Percentiles rank a stretch among this genome's conserved stretches.
Evolutionary conservation across 495 filamentous ascomycete species (phyloP).

Genomic region (Aspergillus saccharolyticus): DNA sequence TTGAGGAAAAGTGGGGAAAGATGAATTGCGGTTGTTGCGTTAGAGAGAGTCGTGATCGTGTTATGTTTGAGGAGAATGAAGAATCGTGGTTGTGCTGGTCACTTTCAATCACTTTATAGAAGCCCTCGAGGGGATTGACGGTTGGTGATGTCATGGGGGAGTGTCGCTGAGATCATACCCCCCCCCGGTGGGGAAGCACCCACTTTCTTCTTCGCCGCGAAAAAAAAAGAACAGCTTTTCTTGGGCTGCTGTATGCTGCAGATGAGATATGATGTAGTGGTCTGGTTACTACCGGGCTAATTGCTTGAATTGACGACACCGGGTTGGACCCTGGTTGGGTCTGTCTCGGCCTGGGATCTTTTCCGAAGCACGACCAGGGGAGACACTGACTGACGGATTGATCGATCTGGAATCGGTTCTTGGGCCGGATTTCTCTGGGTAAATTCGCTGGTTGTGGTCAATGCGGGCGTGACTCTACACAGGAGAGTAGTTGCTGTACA

Average conservation of each 20-base stretch:
- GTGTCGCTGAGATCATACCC: slow-evolving; percentile 3
- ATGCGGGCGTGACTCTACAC: not conserved
- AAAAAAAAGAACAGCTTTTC: too few species aligned
- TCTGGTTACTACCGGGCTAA: not conserved
- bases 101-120: not conserved
- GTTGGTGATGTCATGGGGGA: not conserved
- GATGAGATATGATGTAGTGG: not conserved
- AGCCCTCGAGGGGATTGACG: not conserved
- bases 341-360: not conserved
- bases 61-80: not conserved
- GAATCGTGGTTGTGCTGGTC: not conserved
- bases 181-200: not conserved
- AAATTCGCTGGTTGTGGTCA: not conserved
- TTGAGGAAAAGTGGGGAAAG: not conserved
- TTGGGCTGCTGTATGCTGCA: not conserved
- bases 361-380: not conserved
- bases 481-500: too few species aligned
- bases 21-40: not conserved
- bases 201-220: not conserved
- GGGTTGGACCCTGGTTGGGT: not conserved
- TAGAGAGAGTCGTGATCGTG: not conserved
- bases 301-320: not conserved
- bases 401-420: not conserved
- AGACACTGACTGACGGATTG: not conserved
- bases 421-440: not conserved